Evolutionary conservation across 345 rosid species (phyloP).

Genomic region (Ceriops tagal): DNA sequence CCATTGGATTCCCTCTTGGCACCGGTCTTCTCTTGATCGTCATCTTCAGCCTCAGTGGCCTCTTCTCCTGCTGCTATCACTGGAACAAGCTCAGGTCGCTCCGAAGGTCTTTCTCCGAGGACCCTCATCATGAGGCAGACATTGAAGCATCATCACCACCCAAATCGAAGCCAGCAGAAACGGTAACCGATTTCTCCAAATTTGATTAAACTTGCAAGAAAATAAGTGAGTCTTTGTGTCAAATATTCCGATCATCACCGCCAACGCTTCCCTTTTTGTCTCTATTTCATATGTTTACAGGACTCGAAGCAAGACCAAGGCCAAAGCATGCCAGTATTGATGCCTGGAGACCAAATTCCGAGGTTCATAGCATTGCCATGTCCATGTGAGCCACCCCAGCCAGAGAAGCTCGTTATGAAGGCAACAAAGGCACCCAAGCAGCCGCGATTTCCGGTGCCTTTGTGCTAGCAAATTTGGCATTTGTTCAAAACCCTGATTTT

Average conservation of each 20-base stretch:
- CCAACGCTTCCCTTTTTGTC: background rate
- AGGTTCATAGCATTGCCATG: constrained; percentile 93
- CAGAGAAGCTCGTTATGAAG: constrained; percentile 38
- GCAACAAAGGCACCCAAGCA: constrained; percentile 50
- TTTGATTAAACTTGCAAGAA: background rate
- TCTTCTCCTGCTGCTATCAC: constrained; percentile 97
- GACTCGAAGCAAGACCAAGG: constrained; percentile 43
- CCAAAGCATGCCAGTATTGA: constrained; percentile 72
- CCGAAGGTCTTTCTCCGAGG: constrained; percentile 54
- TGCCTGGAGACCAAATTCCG: constrained; percentile 85
- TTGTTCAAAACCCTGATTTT: background rate
- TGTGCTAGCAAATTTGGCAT: constrained; percentile 39
- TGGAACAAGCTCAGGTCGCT: constrained; percentile 93
- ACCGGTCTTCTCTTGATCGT: constrained; percentile 79
- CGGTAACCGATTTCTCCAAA: constrained; percentile 35
- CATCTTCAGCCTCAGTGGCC: constrained; percentile 85
- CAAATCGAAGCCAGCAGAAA: constrained; percentile 37
- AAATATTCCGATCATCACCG: background rate
- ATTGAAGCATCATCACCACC: constrained; percentile 50
- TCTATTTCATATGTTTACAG: constrained; percentile 24
- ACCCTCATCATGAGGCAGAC: constrained; percentile 37
- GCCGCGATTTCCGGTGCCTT: constrained; percentile 59
- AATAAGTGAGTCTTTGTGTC: background rate
- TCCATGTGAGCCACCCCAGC: constrained; percentile 64
- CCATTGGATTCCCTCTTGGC: constrained; percentile 91